These are phyloP conservation scores for Lachnellula arida DNA, from an alignment of 2,329 filamentous ascomycete genomes.

Conservation along the genomic window DNA sequence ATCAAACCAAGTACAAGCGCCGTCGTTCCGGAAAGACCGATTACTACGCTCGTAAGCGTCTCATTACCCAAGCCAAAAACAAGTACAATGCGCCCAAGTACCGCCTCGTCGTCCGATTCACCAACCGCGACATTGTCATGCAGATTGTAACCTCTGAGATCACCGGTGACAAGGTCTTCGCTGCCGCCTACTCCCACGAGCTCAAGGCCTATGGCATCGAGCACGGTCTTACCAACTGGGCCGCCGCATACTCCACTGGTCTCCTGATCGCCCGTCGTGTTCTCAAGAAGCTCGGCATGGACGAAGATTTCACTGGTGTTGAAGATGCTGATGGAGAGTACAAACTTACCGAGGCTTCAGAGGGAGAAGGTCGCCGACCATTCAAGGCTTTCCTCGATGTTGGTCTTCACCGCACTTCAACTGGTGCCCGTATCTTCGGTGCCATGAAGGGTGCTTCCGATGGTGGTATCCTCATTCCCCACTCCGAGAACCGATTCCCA, in stretches of 20 bases:
- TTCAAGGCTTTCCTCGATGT: slow-evolving; percentile 99
- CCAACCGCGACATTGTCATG: slow-evolving; percentile 98
- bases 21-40: slow-evolving; percentile 96
- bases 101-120: slow-evolving; percentile 98
- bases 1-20: slow-evolving; percentile 99
- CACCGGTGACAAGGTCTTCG: slow-evolving; percentile 95
- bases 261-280: slow-evolving; percentile 95
- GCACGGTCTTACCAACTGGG: slow-evolving; percentile 99
- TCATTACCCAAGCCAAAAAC: slow-evolving; percentile 99
- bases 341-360: slow-evolving; percentile 88
- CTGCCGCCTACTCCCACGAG: slow-evolving; percentile 92
- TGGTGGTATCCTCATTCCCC: slow-evolving; percentile 92
- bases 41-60: slow-evolving; percentile 99
- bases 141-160: slow-evolving; percentile 98
- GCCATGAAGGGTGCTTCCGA: slow-evolving; percentile 99
- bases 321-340: slow-evolving; percentile 97
- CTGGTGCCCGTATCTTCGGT: slow-evolving; percentile 97
- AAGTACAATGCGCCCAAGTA: slow-evolving; percentile 99
- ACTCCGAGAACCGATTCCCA: slow-evolving; percentile 99
- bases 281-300: slow-evolving; percentile 93
- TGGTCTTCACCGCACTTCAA: slow-evolving; percentile 94
- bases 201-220: slow-evolving; percentile 95
- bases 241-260: slow-evolving; percentile 93
- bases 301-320: slow-evolving; percentile 89
- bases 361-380: slow-evolving; percentile 91